These are phyloP conservation scores for Anthracocystis panici-leucophaei DNA, from an alignment of 1,284 basidiomycete species.

Conservation along the genomic window DNA sequence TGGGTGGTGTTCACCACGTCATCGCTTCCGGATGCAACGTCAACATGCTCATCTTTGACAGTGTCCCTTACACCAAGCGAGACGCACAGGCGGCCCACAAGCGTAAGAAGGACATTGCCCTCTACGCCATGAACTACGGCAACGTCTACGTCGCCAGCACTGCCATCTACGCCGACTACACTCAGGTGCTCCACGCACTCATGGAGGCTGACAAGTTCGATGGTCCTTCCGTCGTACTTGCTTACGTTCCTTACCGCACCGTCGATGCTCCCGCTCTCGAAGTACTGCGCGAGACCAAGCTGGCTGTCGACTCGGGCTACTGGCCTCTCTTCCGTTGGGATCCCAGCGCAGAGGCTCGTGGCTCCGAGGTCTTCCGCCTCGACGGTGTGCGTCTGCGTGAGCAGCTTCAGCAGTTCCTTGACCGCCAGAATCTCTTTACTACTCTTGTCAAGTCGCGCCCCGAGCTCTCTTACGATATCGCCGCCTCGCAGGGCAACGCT, in stretches of 20 bases:
- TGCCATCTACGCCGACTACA: conserved; percentile 94
- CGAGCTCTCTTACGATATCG: conserved; percentile 83
- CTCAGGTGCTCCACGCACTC: conserved; percentile 91
- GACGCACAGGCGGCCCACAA: conserved; percentile 64
- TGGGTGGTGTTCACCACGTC: conserved; percentile 94
- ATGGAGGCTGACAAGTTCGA: conserved; percentile 90
- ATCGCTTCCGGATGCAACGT: conserved; percentile 90
- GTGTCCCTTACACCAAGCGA: conserved; percentile 84
- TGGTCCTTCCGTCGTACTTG: conserved; percentile 91
- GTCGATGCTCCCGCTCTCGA: conserved; percentile 82
- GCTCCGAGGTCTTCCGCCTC: conserved; percentile 85
- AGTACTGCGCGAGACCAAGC: conserved; percentile 94
- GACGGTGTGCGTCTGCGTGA: conserved; percentile 95
- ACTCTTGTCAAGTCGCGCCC: conserved; percentile 84
- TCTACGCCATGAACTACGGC: conserved; percentile 97
- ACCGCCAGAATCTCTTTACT: conserved; percentile 94
- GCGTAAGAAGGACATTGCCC: conserved; percentile 69
- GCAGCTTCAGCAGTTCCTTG: conserved; percentile 93
- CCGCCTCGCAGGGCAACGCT: conserved; percentile 84
- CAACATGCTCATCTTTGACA: conserved; percentile 96
- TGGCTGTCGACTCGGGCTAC: conserved; percentile 94
- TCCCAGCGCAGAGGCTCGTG: conserved; percentile 79
- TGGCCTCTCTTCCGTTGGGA: conserved; percentile 99
- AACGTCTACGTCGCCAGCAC: conserved; percentile 95
- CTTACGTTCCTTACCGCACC: conserved; percentile 88